phyloP scores from a whole-genome alignment of 805 yeast species.

The Saccharomyces jurei region DNA sequence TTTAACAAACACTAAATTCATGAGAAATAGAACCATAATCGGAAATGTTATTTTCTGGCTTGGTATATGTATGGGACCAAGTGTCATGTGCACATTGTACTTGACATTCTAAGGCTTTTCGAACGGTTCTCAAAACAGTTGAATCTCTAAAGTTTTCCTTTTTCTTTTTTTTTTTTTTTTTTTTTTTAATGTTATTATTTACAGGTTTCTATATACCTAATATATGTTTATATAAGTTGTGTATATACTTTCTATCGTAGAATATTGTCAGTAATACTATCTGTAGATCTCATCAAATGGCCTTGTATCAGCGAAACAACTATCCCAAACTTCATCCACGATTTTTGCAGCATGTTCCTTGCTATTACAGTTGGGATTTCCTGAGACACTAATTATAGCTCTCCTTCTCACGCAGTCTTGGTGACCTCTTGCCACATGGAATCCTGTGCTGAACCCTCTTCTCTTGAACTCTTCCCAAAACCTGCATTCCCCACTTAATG shows the following conservation, averaged over 20 bases:
- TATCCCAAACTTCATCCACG: slow-evolving; percentile 83
- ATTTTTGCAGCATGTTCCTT: slow-evolving; percentile 66
- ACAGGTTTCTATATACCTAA: not conserved
- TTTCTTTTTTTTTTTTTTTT: not conserved
- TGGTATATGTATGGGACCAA: slow-evolving; percentile 85
- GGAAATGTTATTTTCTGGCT: slow-evolving; percentile 87
- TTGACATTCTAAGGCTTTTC: slow-evolving; percentile 48
- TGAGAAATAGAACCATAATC: slow-evolving; percentile 48
- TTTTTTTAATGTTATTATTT: slow-evolving; percentile 1
- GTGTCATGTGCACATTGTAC: slow-evolving; percentile 77
- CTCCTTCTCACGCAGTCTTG: slow-evolving; percentile 86
- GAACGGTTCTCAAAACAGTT: not conserved
- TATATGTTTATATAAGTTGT: not conserved
- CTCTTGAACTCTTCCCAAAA: slow-evolving; percentile 71
- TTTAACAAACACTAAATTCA: slow-evolving; percentile 49
- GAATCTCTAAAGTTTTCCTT: not conserved
- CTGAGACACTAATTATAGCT: slow-evolving; percentile 75
- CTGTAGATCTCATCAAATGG: slow-evolving; percentile 91
- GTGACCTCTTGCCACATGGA: slow-evolving; percentile 67
- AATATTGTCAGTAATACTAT: not conserved
- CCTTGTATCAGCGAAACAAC: slow-evolving; percentile 89
- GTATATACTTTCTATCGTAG: not conserved
- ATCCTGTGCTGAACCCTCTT: slow-evolving; percentile 25
- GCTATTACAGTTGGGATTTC: slow-evolving; percentile 74
- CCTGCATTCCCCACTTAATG: slow-evolving; percentile 91